Conservation (phyloP, 139 green algal species). For the Desmodesmus armatus region DNA sequence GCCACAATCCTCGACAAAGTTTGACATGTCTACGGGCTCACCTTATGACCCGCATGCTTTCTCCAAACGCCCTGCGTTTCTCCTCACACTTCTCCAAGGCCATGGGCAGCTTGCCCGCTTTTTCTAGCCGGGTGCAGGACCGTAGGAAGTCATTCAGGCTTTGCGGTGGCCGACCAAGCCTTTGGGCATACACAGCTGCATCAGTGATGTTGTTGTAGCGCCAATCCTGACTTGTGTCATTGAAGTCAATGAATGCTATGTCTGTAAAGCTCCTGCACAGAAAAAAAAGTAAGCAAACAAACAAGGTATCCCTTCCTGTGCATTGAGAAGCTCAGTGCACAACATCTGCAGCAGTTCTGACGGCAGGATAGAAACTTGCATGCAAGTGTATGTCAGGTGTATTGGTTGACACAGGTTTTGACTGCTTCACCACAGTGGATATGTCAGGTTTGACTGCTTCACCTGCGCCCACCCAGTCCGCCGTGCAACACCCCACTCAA, state of each 20-base stretch:
- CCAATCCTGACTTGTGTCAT: constrained; percentile 1
- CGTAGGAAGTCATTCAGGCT: constrained; percentile 33
- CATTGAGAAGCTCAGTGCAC: too few relatives aligned
- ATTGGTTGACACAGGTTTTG: neutral
- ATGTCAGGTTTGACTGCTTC: too few relatives aligned
- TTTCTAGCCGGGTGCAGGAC: neutral
- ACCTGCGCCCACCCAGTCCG: too few relatives aligned
- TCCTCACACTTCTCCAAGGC: neutral
- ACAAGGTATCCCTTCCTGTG: too few relatives aligned
- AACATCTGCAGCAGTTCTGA: too few relatives aligned
- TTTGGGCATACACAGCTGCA: neutral
- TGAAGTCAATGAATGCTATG: constrained; percentile 21
- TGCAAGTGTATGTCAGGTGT: too few relatives aligned
- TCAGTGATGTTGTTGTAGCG: neutral
- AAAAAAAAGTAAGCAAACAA: too few relatives aligned
- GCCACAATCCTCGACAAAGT: neutral
- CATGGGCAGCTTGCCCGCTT: neutral
- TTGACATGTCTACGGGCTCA: neutral
- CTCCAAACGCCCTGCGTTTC: neutral
- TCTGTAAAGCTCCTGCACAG: constrained; percentile 22
- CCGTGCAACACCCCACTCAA: too few relatives aligned
- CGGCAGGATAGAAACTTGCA: too few relatives aligned
- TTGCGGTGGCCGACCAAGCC: neutral
- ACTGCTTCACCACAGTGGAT: neutral
- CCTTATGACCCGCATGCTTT: constrained; percentile 13